These are phyloP conservation scores for Trametes pubescens DNA, from an alignment of 1,284 basidiomycete species.

Conservation along the genomic window DNA sequence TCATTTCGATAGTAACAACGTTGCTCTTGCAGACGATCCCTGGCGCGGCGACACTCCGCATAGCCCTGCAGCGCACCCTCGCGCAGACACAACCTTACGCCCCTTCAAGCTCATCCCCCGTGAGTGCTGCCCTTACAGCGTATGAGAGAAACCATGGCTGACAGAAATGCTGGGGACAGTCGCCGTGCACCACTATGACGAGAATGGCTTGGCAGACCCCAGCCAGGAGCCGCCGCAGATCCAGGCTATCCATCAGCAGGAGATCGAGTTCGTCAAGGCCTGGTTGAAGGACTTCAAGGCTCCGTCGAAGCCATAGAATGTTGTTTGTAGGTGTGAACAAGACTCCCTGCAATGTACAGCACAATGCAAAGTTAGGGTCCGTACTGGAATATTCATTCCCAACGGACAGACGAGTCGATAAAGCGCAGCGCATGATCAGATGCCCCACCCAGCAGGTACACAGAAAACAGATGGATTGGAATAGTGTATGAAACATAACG, in stretches of 20 bases:
- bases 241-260: conserved; percentile 79
- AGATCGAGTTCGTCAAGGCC: conserved; percentile 82
- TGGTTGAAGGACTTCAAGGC: conserved; percentile 78
- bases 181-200: conserved; percentile 92
- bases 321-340: neutral
- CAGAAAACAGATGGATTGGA: conserved; percentile 7
- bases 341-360: too few relatives aligned
- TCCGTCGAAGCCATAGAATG: neutral
- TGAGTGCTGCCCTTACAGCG: conserved; percentile 46
- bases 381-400: too few relatives aligned
- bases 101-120: conserved; percentile 92
- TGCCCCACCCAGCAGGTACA: neutral
- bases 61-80: conserved; percentile 74
- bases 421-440: too few relatives aligned
- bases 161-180: conserved; percentile 52
- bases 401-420: too few relatives aligned
- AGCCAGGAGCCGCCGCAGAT: conserved; percentile 81
- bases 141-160: neutral
- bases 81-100: conserved; percentile 74
- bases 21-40: conserved; percentile 70
- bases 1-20: neutral
- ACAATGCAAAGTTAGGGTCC: too few relatives aligned
- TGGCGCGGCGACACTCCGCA: conserved; percentile 92
- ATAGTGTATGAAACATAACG: conserved; percentile 14
- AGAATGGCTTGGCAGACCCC: conserved; percentile 77